phyloP scores from a whole-genome alignment of 495 filamentous ascomycete genomes.

The Aspergillus coremiiformis region DNA sequence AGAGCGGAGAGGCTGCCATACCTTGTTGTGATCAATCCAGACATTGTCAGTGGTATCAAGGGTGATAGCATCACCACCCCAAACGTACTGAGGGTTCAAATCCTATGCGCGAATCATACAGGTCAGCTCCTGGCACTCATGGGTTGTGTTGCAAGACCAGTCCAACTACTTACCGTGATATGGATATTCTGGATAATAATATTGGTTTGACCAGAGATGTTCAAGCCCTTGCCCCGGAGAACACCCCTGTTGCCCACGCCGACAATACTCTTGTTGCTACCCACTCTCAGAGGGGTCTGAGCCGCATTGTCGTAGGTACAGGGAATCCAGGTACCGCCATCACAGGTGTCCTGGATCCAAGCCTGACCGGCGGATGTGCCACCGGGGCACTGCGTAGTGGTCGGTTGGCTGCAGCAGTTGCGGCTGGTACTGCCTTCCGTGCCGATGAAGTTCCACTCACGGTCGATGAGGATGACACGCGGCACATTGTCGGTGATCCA shows the following conservation, averaged over 20 bases:
- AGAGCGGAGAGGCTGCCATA: background rate
- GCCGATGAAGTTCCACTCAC: constrained; percentile 31
- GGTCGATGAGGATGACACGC: constrained; percentile 36
- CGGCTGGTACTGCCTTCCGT: constrained; percentile 27
- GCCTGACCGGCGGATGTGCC: constrained; percentile 5
- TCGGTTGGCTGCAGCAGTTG: background rate
- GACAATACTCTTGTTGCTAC: constrained; percentile 23
- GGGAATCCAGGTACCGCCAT: background rate
- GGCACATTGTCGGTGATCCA: constrained; percentile 22
- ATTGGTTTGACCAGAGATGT: constrained; percentile 12
- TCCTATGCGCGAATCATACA: background rate
- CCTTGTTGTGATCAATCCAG: constrained; percentile 24
- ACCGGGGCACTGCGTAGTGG: background rate
- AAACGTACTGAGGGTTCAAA: constrained; percentile 24
- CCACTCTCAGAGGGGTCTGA: constrained; percentile 15
- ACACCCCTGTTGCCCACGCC: constrained; percentile 18
- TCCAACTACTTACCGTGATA: constrained; percentile 9
- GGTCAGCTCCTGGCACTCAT: background rate
- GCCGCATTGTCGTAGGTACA: constrained; percentile 17
- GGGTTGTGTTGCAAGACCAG: background rate
- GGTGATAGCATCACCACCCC: constrained; percentile 22
- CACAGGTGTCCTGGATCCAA: constrained; percentile 5
- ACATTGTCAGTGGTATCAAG: constrained; percentile 11
- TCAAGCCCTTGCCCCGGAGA: constrained; percentile 24
- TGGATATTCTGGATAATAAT: constrained; percentile 32